These are phyloP conservation scores for Viola pubescens DNA, from an alignment of 441 rosid species.

Conservation along the genomic window DNA sequence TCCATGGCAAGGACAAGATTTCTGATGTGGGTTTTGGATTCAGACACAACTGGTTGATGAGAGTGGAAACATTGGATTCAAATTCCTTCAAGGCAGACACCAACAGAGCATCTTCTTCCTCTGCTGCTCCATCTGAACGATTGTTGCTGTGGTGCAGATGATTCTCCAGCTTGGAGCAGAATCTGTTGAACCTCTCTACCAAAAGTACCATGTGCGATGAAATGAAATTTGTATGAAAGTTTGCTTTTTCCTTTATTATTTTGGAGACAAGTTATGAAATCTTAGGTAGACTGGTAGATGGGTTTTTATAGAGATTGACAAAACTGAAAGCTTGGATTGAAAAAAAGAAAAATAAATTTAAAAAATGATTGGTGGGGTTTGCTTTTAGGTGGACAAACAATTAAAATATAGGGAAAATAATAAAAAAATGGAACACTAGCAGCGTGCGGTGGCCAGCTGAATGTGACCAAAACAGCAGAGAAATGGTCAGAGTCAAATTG, in stretches of 20 bases:
- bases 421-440: no score
- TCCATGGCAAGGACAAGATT: slow-evolving; percentile 30
- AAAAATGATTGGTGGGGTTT: no score
- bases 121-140: slow-evolving; percentile 13
- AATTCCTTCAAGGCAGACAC: slow-evolving; percentile 35
- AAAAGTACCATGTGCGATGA: slow-evolving; percentile 32
- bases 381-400: no score
- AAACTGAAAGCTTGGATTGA: no score
- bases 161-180: slow-evolving; percentile 42
- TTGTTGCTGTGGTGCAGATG: slow-evolving; percentile 24
- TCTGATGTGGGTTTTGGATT: slow-evolving; percentile 24
- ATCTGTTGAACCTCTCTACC: slow-evolving; percentile 30
- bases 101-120: slow-evolving; percentile 10
- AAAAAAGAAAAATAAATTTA: no score
- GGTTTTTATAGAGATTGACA: no score
- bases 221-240: not conserved
- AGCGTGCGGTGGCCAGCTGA: no score
- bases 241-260: not conserved
- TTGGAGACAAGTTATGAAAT: no score
- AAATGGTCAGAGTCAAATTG: no score
- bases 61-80: slow-evolving; percentile 27
- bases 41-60: slow-evolving; percentile 23
- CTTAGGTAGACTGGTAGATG: no score
- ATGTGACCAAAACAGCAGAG: no score
- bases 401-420: no score